Percentiles rank a stretch among this genome's conserved stretches.
Conservation (phyloP, 2,329 filamentous ascomycete genomes). For the Monosporascus sp. region DNA sequence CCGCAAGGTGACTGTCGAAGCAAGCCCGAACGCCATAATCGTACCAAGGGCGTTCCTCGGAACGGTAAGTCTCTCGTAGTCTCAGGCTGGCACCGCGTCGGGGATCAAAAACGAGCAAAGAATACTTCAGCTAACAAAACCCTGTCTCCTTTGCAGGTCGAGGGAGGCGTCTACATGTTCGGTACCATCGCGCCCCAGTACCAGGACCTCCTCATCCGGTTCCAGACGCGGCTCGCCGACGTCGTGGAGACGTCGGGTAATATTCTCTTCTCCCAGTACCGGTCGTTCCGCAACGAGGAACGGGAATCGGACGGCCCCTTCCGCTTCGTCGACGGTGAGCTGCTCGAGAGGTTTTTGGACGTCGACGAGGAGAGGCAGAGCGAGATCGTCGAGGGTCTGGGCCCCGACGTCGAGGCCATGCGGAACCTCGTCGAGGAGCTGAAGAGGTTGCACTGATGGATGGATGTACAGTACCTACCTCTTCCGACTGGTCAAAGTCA, state of each 20-base stretch:
- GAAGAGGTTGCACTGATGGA: slow-evolving; percentile 51
- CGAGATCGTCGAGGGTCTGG: slow-evolving; percentile 49
- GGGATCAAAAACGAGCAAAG: background rate
- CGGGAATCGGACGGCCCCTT: slow-evolving; percentile 69
- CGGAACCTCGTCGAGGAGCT: slow-evolving; percentile 58
- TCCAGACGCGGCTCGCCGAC: slow-evolving; percentile 68
- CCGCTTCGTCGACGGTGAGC: slow-evolving; percentile 87
- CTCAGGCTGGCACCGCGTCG: background rate
- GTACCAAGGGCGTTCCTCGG: slow-evolving; percentile 80
- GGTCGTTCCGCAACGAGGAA: slow-evolving; percentile 73
- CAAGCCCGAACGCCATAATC: slow-evolving; percentile 61
- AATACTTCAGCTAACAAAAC: slow-evolving; percentile 12
- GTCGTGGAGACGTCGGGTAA: slow-evolving; percentile 65
- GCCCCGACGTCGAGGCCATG: slow-evolving; percentile 57
- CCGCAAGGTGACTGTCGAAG: slow-evolving; percentile 63
- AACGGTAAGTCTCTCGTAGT: slow-evolving; percentile 56
- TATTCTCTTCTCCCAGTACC: slow-evolving; percentile 71
- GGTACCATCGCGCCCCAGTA: slow-evolving; percentile 67
- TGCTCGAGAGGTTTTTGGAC: slow-evolving; percentile 81
- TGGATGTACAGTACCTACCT: slow-evolving; percentile 1
- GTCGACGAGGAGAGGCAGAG: slow-evolving; percentile 54
- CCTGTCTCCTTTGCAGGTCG: slow-evolving; percentile 52
- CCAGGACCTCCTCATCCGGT: slow-evolving; percentile 74
- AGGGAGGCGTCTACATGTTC: slow-evolving; percentile 88
- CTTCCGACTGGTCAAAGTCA: too few species aligned